Base-by-base conservation (phyloP, 148 eudicot species). In the Chenopodium quinoa region DNA sequence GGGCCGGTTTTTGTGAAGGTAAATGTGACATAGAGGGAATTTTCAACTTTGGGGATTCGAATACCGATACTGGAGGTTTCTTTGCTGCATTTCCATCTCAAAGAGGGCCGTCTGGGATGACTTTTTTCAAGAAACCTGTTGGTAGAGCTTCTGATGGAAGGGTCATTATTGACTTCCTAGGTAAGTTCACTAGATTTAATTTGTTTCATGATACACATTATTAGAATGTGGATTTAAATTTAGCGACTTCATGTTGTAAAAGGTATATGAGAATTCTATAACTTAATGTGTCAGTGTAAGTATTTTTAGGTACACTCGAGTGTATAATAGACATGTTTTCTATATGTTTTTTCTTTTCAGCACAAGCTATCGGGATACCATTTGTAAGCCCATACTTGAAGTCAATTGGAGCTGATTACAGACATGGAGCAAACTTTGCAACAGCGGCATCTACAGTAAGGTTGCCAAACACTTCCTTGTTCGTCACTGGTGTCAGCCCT, bases 41-140 rank as follows among this genome's bases (percentile, higher is more conserved):
- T 64, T 92, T 94, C 84, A 96, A 92, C 86, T 96, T 93, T 23
- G 99, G 97, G 2, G 97, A 96, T 80, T 94, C 98, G 0, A 94
- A 94, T 40, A 84, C 98, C 0, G 99, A 96, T 69, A 96, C 97
- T 0, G 97, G 98, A 2, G 98, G 98, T 0, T 91, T 94, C 69
- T 92, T 79, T 77, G 86, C 95, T 0, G 99, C 95, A 17, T 94
- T 96, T 77, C 98, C 98, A 1, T 56, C 93, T 0, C 78, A 84
- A 67, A 66, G 68, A 2, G 76, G 73, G 1, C 94, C 97, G 12
- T 75, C 56, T 80, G 99, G 99, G 40, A 91, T 92, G 92, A 96
- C 97, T 3, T 92, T 76, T 78, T 96, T 93, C 84, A 89, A 91
- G 83, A 87, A 79, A 83, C 97, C 95, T 0, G 83, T 75, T 19